phyloP scores from a whole-genome alignment of 345 rosid species.

The Linum lewisii region DNA sequence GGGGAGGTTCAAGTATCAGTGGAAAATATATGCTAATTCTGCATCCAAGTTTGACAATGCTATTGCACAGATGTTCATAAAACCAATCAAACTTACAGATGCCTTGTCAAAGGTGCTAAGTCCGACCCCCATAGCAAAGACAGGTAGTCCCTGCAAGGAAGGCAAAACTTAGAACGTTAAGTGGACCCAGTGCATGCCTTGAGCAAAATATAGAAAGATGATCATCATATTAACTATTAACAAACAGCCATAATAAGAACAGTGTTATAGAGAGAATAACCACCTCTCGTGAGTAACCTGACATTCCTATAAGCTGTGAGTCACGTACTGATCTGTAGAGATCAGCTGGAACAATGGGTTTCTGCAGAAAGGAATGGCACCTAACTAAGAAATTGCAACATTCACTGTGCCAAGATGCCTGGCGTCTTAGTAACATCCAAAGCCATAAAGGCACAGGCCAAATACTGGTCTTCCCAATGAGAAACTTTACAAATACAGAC shows the following conservation, averaged over 20 bases:
- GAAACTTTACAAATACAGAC: background rate
- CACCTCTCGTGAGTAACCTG: conserved; percentile 95
- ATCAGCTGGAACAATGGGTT: conserved; percentile 74
- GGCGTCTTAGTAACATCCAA: background rate
- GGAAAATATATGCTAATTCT: background rate
- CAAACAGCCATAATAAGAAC: background rate
- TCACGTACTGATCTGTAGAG: conserved; percentile 66
- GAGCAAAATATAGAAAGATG: background rate
- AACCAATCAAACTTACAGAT: conserved; percentile 48
- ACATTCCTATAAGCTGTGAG: conserved; percentile 87
- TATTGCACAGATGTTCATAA: background rate
- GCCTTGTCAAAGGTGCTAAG: conserved; percentile 88
- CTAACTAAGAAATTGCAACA: conserved; percentile 11
- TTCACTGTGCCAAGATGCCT: background rate
- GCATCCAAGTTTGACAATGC: background rate
- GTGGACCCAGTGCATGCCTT: background rate
- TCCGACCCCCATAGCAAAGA: conserved; percentile 73
- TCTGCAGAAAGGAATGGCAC: conserved; percentile 34
- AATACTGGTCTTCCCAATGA: background rate
- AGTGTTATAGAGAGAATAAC: conserved; percentile 12
- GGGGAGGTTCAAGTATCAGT: background rate
- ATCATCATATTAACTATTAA: background rate
- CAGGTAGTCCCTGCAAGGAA: conserved; percentile 71
- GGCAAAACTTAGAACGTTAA: conserved; percentile 4
- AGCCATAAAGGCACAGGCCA: background rate